Conservation (phyloP, 345 rosid genomes). For the Pugionium cornutum region DNA sequence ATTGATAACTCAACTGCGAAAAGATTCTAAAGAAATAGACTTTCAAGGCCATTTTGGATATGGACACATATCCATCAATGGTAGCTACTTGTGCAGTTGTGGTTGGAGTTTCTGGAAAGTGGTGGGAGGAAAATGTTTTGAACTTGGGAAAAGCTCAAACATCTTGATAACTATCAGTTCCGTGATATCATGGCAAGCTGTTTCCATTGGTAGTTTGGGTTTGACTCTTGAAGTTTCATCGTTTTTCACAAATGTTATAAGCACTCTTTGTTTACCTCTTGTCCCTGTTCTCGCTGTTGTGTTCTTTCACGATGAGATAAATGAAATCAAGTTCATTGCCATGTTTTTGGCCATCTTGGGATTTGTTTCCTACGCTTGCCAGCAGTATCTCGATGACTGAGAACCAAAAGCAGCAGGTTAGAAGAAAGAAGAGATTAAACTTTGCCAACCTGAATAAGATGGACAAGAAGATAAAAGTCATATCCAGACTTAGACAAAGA, state of each 20-base stretch:
- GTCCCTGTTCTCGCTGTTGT: conserved; percentile 43
- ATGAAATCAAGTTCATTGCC: conserved; percentile 36
- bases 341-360: conserved; percentile 29
- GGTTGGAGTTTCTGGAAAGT: conserved; percentile 31
- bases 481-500: no score
- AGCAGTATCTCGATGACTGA: no score
- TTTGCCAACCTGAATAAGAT: background rate
- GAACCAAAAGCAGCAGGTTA: no score
- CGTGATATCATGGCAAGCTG: conserved; percentile 38
- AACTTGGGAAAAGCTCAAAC: conserved; percentile 46
- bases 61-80: conserved; percentile 31
- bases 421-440: no score
- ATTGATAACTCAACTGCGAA: conserved; percentile 33
- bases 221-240: conserved; percentile 43
- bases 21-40: conserved; percentile 31
- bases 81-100: conserved; percentile 36
- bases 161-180: conserved; percentile 23
- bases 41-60: conserved; percentile 36
- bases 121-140: conserved; percentile 35
- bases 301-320: conserved; percentile 41
- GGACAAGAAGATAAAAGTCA: no score
- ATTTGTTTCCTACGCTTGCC: no score
- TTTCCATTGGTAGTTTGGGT: conserved; percentile 37
- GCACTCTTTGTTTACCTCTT: conserved; percentile 40
- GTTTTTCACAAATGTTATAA: conserved; percentile 40